Conservation (phyloP, 2,329 filamentous ascomycete genomes). For the Colletotrichum tamarilloi region DNA sequence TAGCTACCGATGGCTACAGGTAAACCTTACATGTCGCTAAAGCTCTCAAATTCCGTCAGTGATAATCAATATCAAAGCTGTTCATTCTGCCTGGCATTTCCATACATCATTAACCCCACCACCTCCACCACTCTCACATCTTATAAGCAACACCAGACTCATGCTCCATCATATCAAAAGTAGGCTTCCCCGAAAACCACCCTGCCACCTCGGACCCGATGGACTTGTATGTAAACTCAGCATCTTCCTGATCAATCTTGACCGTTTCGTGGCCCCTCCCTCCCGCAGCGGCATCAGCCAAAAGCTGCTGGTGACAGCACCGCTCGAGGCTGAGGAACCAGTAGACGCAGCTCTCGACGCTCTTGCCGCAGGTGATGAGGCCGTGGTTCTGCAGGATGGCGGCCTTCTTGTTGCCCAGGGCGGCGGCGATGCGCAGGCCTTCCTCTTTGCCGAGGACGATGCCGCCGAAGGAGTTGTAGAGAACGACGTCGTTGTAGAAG, state of each 20-base stretch:
- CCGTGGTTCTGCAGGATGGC: constrained; percentile 67
- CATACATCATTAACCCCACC: not conserved
- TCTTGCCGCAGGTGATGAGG: constrained; percentile 60
- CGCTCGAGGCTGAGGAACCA: constrained; percentile 66
- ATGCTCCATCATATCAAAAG: constrained; percentile 69
- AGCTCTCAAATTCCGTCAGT: too few species aligned
- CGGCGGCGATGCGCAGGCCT: constrained; percentile 58
- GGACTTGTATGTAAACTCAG: constrained; percentile 73
- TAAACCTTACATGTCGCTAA: too few species aligned
- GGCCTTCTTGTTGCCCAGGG: constrained; percentile 61
- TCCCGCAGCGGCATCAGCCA: constrained; percentile 69
- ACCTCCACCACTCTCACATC: not conserved
- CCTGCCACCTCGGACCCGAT: constrained; percentile 71
- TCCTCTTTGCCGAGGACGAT: constrained; percentile 64
- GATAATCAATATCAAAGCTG: too few species aligned
- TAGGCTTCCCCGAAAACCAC: constrained; percentile 77
- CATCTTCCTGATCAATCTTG: constrained; percentile 76
- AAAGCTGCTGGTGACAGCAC: constrained; percentile 59
- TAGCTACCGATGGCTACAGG: too few species aligned
- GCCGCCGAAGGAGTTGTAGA: constrained; percentile 61
- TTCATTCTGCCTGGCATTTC: too few species aligned
- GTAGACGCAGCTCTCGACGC: constrained; percentile 62
- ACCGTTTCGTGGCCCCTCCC: constrained; percentile 73
- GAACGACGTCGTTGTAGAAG: constrained; percentile 63
- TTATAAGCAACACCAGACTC: constrained; percentile 28